Evolutionary conservation across 768 basidiomycete genomes (phyloP), one percentile per base, ranked within the genome.

Genomic region (Rhizopogon rudus): DNA sequence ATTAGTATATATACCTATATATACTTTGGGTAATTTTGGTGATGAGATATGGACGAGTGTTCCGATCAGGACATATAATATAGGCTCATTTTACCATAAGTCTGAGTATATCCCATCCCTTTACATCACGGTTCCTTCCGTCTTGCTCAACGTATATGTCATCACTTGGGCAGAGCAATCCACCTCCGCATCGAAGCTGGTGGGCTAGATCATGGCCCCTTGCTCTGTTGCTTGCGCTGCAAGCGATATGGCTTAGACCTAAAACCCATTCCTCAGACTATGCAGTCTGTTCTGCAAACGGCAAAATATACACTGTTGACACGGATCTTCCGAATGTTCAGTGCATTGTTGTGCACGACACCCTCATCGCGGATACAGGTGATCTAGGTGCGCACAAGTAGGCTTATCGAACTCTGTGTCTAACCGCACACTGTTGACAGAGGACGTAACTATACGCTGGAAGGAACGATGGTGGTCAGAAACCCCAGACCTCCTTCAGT

Each of bases 241-340:
- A 14, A 37, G 20, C 8, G 35, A 16, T 14, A 16, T 49, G 48
- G 48, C 5, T 37, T 10, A 22, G 20, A 25, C 35, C 14, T 16
- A 20, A 25, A 37, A 37, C 48, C 13, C 57, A 51, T 52, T 41
- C 52, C 20, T 49, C 25, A 12, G 64, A 64, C 65, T 88, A 89
- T 62, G 75, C 77, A 3, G 59, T 91, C n/a, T 91, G 86, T 63
- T 79, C 87, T 0, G 61, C 62, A 1, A 61, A 67, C 1, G 62
- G 67, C 22, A 77, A 71, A 41, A 83, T 92, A 40, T 91, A 91
- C 65, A 91, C 90, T 1, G 88, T 91, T 0, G 82, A 89, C 60
- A 64, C 75, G 8, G 50, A 60, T 2, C 64, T 65, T 8, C 81
- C 84, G 7, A 73, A 65, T 35, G 85, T 81, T 3, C 76, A 87